These are phyloP conservation scores for Gomphus bonarii DNA, from an alignment of 1,284 basidiomycete genomes.

Conservation along the genomic window DNA sequence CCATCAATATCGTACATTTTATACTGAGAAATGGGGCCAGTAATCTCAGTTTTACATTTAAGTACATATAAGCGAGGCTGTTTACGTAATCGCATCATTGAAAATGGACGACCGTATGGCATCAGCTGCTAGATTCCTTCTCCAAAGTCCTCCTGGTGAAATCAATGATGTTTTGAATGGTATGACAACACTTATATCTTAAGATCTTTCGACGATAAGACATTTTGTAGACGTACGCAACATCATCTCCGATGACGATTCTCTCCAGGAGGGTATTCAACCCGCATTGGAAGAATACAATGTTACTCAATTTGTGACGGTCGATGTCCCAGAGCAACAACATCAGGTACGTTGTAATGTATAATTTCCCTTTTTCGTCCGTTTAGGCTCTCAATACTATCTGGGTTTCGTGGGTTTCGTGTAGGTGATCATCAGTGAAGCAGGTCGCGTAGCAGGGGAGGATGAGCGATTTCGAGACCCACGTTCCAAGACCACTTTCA, in stretches of 20 bases:
- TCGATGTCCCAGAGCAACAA: slow-evolving; percentile 64
- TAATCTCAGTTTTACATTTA: too few species aligned
- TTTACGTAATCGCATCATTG: neutral
- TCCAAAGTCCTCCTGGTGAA: slow-evolving; percentile 89
- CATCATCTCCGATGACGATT: slow-evolving; percentile 78
- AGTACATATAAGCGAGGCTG: too few species aligned
- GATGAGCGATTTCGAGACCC: slow-evolving; percentile 76
- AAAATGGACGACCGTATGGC: slow-evolving; percentile 58
- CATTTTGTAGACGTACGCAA: slow-evolving; percentile 64
- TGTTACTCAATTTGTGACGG: slow-evolving; percentile 72
- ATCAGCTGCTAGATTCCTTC: slow-evolving; percentile 67
- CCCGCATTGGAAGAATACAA: slow-evolving; percentile 79
- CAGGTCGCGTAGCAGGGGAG: slow-evolving; percentile 32
- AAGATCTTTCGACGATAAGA: slow-evolving; percentile 10
- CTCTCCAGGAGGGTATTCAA: slow-evolving; percentile 65
- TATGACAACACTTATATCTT: slow-evolving; percentile 22
- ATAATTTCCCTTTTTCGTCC: neutral
- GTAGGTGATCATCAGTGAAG: slow-evolving; percentile 70
- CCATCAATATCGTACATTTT: neutral
- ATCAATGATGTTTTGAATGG: slow-evolving; percentile 92
- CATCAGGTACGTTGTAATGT: slow-evolving; percentile 46
- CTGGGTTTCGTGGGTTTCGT: neutral
- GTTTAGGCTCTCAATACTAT: neutral
- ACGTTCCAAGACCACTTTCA: slow-evolving; percentile 64
- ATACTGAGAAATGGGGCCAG: too few species aligned